phyloP scores from a whole-genome alignment of 2,329 filamentous ascomycete species.

The Diaporthe amygdali region DNA sequence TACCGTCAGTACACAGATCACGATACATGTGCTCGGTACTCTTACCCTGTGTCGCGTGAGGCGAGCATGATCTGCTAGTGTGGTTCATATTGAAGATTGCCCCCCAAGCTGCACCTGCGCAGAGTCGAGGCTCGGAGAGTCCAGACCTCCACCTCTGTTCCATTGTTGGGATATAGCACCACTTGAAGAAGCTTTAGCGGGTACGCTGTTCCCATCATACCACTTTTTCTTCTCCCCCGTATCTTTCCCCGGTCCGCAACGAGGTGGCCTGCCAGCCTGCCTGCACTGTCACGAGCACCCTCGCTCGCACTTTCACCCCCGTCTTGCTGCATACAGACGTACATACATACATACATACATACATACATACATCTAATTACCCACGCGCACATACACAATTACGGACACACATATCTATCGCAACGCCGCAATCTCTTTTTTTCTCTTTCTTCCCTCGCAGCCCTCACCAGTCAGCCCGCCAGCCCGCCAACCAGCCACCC shows the following conservation, averaged over 20 bases:
- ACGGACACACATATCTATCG: background rate
- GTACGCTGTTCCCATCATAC: conserved; percentile 5
- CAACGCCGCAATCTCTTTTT: background rate
- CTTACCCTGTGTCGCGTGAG: conserved; percentile 9
- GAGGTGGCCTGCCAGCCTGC: conserved; percentile 1
- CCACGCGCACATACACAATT: too few relatives aligned
- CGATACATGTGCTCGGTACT: background rate
- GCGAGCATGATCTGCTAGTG: conserved; percentile 10
- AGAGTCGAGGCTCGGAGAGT: background rate
- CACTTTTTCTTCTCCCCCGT: background rate
- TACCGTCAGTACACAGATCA: too few relatives aligned
- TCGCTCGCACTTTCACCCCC: background rate
- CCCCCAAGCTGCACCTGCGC: background rate
- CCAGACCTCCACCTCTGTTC: conserved; percentile 7
- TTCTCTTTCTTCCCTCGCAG: background rate
- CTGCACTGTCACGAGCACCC: conserved; percentile 12
- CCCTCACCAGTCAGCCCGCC: background rate
- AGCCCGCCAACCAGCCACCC: too few relatives aligned
- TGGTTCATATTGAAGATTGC: background rate
- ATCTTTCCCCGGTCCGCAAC: background rate
- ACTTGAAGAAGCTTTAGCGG: background rate
- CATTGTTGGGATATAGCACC: background rate
- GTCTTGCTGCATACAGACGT: background rate
- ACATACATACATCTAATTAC: background rate
- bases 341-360: background rate